Evolutionary conservation across 2,329 filamentous ascomycete species (phyloP), one percentile per base, ranked within the genome.

Genomic region (Huntiella decipiens): DNA sequence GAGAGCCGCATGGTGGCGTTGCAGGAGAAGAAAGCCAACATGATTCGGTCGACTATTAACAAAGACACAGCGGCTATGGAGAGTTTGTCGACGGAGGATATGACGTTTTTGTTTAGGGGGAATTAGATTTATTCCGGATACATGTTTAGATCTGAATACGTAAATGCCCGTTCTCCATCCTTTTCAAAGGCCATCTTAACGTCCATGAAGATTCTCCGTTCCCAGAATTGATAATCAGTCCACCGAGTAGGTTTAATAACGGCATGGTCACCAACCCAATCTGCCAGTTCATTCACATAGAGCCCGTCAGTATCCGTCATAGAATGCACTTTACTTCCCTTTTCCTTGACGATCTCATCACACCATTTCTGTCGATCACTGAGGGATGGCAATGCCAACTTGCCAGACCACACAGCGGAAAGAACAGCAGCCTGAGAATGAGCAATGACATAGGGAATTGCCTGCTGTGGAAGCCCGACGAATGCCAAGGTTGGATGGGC

Each of bases 11-110:
- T 98, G 73, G 85, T 98, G 2, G 68, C 91, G 53, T 71, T 98
- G 19, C 91, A 98, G 60, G 91, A 98, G 66, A 98, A 98, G 73
- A 98, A 98, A 66, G 86, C 88, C 1, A 88, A 82, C 57, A 88
- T 98, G 83, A 98, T 98, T 57, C 84, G 88, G 54, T 87, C 86
- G 22, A 98, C 91, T 0, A 87, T 98, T 60, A 95, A 96, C 60
- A 82, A 84, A 38, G 88, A 96, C 58, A 80, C 91, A 54, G 72
- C 82, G 39, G 85, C 88, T 0, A 83, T 96, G 74, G 85, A 96
- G 58, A 88, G 86, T 47, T 66, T 98, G 51, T 92, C 78, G 11
- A 79, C 84, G 0, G 81, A 88, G 60, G 91, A 98, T 58, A 82
- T 98, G 72, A 83, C 94, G 62, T 98, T 98, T 63, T 66, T 98